phyloP scores from a whole-genome alignment of 495 filamentous ascomycete species.

The Xylaria castorea region DNA sequence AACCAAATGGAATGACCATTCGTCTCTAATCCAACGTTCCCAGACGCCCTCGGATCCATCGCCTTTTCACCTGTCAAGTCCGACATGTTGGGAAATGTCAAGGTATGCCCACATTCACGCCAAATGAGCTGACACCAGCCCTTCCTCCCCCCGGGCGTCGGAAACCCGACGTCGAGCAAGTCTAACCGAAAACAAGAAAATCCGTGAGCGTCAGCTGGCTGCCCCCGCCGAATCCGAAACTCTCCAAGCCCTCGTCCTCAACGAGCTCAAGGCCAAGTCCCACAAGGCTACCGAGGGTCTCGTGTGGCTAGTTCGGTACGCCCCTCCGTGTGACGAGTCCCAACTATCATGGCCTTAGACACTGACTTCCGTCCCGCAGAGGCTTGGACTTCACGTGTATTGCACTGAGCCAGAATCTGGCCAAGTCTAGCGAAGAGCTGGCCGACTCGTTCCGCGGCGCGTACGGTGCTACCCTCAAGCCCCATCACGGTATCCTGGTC shows the following conservation, averaged over 20 bases:
- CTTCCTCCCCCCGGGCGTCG: neutral
- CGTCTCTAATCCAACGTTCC: conserved; percentile 3
- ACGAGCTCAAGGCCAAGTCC: conserved; percentile 86
- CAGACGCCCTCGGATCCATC: conserved; percentile 80
- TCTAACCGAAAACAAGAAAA: conserved; percentile 69
- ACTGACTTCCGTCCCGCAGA: conserved; percentile 50
- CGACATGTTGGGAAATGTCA: conserved; percentile 90
- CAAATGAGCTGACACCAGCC: neutral
- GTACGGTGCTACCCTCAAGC: conserved; percentile 85
- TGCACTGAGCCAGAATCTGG: conserved; percentile 78
- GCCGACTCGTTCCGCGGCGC: conserved; percentile 82
- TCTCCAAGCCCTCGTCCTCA: conserved; percentile 80
- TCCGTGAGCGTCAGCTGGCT: conserved; percentile 80
- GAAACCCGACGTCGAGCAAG: neutral
- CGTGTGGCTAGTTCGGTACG: conserved; percentile 88
- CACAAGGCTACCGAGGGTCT: conserved; percentile 87
- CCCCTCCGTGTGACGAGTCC: conserved; percentile 8
- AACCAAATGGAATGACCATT: neutral
- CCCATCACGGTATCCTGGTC: conserved; percentile 83
- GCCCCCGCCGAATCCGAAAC: conserved; percentile 78
- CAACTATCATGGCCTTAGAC: neutral
- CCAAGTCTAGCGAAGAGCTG: conserved; percentile 73
- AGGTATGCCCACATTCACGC: conserved; percentile 59
- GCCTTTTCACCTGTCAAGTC: conserved; percentile 88
- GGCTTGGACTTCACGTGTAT: conserved; percentile 91